Base-by-base conservation (phyloP, 768 basidiomycete species). In the Grammothele lineata region DNA sequence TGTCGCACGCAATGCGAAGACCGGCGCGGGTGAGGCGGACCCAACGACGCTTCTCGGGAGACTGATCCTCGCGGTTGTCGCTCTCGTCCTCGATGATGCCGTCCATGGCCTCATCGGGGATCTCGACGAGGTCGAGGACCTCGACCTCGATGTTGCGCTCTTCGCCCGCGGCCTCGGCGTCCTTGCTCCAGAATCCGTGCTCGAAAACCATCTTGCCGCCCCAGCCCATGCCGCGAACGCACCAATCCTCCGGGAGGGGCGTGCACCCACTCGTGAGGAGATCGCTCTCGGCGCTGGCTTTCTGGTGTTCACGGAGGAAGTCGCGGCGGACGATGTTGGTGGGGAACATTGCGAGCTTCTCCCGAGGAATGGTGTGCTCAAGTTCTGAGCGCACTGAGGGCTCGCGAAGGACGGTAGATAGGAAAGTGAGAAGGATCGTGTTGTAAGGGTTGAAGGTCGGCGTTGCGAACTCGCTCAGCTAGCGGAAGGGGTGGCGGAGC, bases 191-290 rank as follows among this genome's bases (percentile, higher is more conserved):
- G 64, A 85, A 98, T 0, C 94, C 95, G 34, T 89, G 81, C 63
- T 95, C 92, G 62, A 87, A 97, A 14, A 97, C 83, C 50, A 81
- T 80, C 48, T 91, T 75, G 5, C 90, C 87, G 4, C 91, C 85
- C 96, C 96, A 99, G 57, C 93, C 93, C 84, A 94, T 91, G 1
- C 96, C 96, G 25, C 96, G 77, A 55, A 97, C 62, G 58, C 87
- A 89, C 92, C 94, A 97, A 58, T 98, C 96, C 65, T 99, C 96
- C 0, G 87, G 77, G 2, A 98, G 69, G 0, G 83, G 83, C 18
- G 77, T 68, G 50, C 80, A 84, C 11, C 80, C 80, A 36, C 73
- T 80, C 0, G 85, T 87, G 24, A 89, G 71, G 71, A 93, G 80
- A 19, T 82, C 81, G 27, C 77, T 74, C 36, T 84, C 76, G 27